Base-by-base conservation (phyloP, 345 rosid genomes). In the Populus ilicifolia region DNA sequence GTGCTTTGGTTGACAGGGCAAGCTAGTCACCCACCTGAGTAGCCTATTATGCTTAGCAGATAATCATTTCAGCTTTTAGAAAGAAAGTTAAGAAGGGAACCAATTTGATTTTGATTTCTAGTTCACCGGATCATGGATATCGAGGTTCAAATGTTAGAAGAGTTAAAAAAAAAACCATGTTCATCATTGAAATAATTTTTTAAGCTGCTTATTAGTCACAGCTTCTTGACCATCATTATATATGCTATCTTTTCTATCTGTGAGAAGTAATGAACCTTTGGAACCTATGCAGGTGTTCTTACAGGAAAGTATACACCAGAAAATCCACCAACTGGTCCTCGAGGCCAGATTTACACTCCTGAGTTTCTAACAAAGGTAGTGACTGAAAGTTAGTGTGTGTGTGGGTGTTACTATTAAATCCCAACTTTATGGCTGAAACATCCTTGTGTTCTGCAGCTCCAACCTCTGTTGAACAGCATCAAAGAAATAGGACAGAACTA, bases 291-390 rank as follows among this genome's bases (percentile, higher is more conserved):
- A 96, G 96, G 98, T 75, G 92, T 86, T 81, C 92, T 96, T 14
- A 96, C 99, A 1, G 99, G 99, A 80, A 96, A 96, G 83, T 96
- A 93, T 82, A 92, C 91, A 17, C 94, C 97, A 67, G 89, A 90
- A 77, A 96, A 91, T 78, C 91, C 91, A 69, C 98, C 96, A 30
- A 81, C 89, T 10, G 99, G 99, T 33, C 97, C 98, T 77, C 91
- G 98, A 20, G 88, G 90, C 75, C 83, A 61, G 83, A 87, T 96
- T 66, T 96, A 96, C 80, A 91, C 97, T 67, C 89, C 89, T 3
- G 94, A 93, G 74, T 85, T 89, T 79, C 80, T 96, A 81, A 89
- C 82, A 33, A 86, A 83, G 89, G 98, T 90, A 81, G 82, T 76
- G 8, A 50, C 41, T 14, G 27, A 21, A 39, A 67, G 36, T 61